Base-by-base conservation (phyloP, 2,329 filamentous ascomycete species). In the Aspergillus flavus region DNA sequence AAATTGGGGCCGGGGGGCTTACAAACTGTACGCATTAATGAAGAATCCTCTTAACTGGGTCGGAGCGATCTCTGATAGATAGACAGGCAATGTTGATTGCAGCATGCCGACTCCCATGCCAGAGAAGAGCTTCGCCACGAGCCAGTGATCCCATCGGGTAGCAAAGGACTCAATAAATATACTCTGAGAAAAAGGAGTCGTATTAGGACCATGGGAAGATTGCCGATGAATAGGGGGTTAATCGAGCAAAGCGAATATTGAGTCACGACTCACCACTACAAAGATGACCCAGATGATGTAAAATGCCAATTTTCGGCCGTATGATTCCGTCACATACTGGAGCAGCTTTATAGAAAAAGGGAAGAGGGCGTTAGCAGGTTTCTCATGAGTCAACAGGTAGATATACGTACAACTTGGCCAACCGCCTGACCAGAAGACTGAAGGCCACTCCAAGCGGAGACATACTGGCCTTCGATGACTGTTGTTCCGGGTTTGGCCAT, bases 91-190 rank as follows among this genome's bases (percentile, higher is more conserved):
- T 0, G 80, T 81, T 9, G 77, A 75, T 60, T 81, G 79, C 4
- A 82, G 68, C 66, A 79, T 78, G 3, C 80, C 80, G 0, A 81
- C 77, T 4, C 79, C 81, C 61, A 81, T 77, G 14, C 80, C 81
- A 2, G 72, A 72, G 53, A 74, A 73, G 4, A 74, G 66, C 45
- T 74, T 74, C 7, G 72, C 72, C 9, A 77, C 73, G 0, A 81
- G 74, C 79, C 80, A 82, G 64, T 78, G 76, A 7, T 75, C 66
- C 79, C 79, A 82, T 2, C 61, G 64, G 2, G 75, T 72, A 1
- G 77, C 75, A 6, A 81, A 68, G 0, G 72, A 71, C 61, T 82
- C 80, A 21, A 73, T 72, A 19, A 80, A 71, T 23, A 80, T 69
- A 54, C 79, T 81, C 62, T 71, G 32, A 12, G 16, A 4, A 16